A percentile compares a stretch with the other conserved stretches of the same genome.
phyloP scores from a whole-genome alignment of 176 grass and related monocot species.

The Oryza rufipogon region DNA sequence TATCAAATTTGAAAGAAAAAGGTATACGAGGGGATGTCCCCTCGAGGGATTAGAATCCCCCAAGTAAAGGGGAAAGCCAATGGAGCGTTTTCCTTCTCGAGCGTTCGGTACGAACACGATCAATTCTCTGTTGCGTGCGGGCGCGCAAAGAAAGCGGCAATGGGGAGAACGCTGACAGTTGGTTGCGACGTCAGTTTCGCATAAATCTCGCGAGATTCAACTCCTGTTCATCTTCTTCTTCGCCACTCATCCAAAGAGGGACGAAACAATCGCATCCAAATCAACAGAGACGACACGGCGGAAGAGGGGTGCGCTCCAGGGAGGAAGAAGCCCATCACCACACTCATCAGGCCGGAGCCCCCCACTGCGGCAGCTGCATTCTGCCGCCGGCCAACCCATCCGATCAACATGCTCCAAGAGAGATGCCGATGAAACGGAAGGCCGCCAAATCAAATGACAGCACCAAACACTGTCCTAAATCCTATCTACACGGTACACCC shows the following conservation, averaged over 20 bases:
- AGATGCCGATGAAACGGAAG: conserved; percentile 26
- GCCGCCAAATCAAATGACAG: background rate
- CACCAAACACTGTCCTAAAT: background rate
- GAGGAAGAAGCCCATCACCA: conserved; percentile 42
- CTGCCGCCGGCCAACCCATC: background rate
- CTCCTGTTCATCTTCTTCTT: background rate
- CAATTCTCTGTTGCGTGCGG: background rate
- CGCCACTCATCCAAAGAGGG: background rate
- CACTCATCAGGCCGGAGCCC: conserved; percentile 17
- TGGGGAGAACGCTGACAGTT: too few relatives aligned
- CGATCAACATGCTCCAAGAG: conserved; percentile 28
- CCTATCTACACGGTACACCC: background rate
- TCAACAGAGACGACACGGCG: background rate
- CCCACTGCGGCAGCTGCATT: conserved; percentile 13
- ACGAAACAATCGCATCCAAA: conserved; percentile 18
- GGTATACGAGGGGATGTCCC: too few relatives aligned
- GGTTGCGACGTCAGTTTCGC: background rate
- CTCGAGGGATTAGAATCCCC: too few relatives aligned
- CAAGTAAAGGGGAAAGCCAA: too few relatives aligned
- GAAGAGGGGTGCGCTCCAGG: conserved; percentile 52
- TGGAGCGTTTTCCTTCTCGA: too few relatives aligned
- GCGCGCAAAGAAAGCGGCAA: background rate
- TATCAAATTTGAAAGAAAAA: too few relatives aligned
- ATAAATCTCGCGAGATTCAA: background rate
- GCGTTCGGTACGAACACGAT: too few relatives aligned